phyloP scores from a whole-genome alignment of 192 early-diverging fungal genomes.

The Gryganskiella cystojenkinii region DNA sequence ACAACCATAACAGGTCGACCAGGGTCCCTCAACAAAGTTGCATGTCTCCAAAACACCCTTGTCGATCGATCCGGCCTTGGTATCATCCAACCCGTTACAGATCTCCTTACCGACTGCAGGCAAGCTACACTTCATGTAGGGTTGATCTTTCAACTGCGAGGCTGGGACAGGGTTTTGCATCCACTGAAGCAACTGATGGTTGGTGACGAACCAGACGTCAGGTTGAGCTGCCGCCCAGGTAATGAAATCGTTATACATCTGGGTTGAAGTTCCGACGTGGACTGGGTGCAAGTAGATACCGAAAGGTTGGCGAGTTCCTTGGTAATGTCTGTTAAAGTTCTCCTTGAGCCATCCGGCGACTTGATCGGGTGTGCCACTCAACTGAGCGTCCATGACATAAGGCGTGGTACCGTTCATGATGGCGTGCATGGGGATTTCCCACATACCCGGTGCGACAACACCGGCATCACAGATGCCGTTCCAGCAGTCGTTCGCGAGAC shows the following conservation, averaged over 20 bases:
- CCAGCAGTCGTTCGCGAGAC: constrained; percentile 66
- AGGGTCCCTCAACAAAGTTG: constrained; percentile 55
- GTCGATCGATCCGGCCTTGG: constrained; percentile 44
- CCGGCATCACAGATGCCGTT: constrained; percentile 56
- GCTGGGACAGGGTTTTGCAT: constrained; percentile 82
- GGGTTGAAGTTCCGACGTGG: constrained; percentile 45
- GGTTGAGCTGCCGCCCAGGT: constrained; percentile 62
- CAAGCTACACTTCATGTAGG: constrained; percentile 69
- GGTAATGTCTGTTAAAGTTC: constrained; percentile 64
- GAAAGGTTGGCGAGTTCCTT: constrained; percentile 60
- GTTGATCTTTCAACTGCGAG: constrained; percentile 65
- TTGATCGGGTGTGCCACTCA: constrained; percentile 51
- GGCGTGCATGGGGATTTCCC: constrained; percentile 72
- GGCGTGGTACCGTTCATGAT: constrained; percentile 51
- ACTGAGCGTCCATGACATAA: constrained; percentile 59
- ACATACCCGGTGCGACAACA: constrained; percentile 62
- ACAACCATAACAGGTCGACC: constrained; percentile 63
- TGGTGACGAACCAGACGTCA: constrained; percentile 78
- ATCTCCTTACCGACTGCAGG: constrained; percentile 68
- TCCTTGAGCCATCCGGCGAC: constrained; percentile 57
- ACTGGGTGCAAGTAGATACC: constrained; percentile 54
- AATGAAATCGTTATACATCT: constrained; percentile 57
- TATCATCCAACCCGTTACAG: constrained; percentile 73
- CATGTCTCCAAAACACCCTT: constrained; percentile 51
- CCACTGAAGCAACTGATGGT: constrained; percentile 71